Evolutionary conservation across 1,284 basidiomycete genomes (phyloP).

Genomic region (Cystobasidiaceae sp.): DNA sequence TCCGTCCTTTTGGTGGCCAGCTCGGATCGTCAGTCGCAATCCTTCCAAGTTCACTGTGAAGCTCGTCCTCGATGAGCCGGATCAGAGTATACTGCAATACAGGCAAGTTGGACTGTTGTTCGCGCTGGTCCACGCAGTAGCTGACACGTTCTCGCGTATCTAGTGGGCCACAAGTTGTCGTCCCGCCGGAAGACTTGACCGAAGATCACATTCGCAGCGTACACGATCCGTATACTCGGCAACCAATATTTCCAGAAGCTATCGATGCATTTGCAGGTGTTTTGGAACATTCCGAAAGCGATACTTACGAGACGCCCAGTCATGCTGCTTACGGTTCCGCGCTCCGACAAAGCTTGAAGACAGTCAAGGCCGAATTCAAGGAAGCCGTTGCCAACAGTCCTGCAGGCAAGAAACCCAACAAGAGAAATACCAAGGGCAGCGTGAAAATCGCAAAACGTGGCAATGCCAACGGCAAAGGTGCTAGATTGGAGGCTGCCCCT

Average conservation of each 20-base stretch:
- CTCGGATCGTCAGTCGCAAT: constrained; percentile 5
- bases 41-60: constrained; percentile 7
- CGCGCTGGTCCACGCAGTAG: neutral
- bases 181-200: neutral
- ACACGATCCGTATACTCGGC: neutral
- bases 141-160: no score
- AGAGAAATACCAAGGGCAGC: neutral
- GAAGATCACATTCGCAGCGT: neutral
- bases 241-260: neutral
- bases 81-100: neutral
- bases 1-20: constrained; percentile 24
- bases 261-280: neutral
- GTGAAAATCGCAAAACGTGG: no score
- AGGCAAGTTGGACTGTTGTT: neutral
- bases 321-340: neutral
- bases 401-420: neutral
- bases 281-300: neutral
- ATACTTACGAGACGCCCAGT: neutral
- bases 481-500: no score
- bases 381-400: neutral
- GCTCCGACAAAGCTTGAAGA: neutral
- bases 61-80: neutral
- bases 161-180: no score
- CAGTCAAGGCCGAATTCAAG: neutral
- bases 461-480: no score